A percentile compares a stretch with the other conserved stretches of the same genome.
phyloP scores from a whole-genome alignment of 148 eudicot species.

The Chenopodium berlandieri region DNA sequence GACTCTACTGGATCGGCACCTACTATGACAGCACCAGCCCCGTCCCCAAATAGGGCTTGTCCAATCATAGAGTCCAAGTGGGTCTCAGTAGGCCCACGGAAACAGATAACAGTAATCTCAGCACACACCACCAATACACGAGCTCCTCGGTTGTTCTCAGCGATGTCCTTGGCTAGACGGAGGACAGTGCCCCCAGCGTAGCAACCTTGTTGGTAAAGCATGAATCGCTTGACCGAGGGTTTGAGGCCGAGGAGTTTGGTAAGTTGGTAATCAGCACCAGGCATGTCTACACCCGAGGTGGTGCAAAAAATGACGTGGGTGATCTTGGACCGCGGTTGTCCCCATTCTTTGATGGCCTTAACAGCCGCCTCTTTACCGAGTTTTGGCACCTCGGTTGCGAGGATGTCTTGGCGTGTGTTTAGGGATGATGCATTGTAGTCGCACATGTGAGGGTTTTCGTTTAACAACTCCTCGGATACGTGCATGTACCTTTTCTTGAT shows the following conservation, averaged over 20 bases:
- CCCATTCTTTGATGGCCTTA: constrained; percentile 15
- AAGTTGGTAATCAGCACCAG: constrained; percentile 9
- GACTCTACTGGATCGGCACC: constrained; percentile 9
- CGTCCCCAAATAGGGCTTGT: background rate
- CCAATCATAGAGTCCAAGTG: constrained; percentile 11
- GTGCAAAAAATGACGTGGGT: constrained; percentile 12
- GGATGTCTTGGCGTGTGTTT: constrained; percentile 7
- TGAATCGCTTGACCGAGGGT: background rate
- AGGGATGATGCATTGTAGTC: constrained; percentile 5
- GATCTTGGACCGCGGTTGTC: constrained; percentile 6
- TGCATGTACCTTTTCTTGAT: constrained; percentile 7
- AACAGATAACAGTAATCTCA: background rate
- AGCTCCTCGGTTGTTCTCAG: constrained; percentile 7
- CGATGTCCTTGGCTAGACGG: constrained; percentile 5
- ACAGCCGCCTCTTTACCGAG: constrained; percentile 12
- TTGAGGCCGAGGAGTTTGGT: constrained; percentile 12
- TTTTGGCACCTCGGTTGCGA: constrained; percentile 8
- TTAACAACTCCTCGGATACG: background rate
- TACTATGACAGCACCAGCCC: background rate
- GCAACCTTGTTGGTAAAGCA: constrained; percentile 13
- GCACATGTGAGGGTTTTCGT: constrained; percentile 3
- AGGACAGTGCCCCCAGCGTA: constrained; percentile 6
- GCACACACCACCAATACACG: constrained; percentile 1
- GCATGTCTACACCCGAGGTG: constrained; percentile 11
- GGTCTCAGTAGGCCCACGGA: constrained; percentile 10